A percentile compares a stretch with the other conserved stretches of the same genome.
Evolutionary conservation across 306 rosid genomes (phyloP).

Genomic region (Inga leiocalycina): DNA sequence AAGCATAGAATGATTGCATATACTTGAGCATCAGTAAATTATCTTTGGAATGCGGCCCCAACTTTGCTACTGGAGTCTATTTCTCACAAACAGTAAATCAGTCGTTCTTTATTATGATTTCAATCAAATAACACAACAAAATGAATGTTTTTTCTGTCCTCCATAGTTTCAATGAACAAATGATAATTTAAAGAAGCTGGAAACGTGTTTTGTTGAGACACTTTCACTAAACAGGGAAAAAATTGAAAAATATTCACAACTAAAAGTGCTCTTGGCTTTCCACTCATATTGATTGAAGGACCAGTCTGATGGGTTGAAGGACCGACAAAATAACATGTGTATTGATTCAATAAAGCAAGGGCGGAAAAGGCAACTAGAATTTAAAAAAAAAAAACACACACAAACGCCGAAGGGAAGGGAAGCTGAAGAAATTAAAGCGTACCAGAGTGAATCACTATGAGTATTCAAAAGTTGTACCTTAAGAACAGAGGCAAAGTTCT

Average conservation of each 20-base stretch:
- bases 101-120: not conserved
- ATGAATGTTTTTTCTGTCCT: not conserved
- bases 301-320: not conserved
- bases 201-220: not conserved
- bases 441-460: not conserved
- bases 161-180: not conserved
- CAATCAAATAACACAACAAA: not conserved
- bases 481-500: slow-evolving; percentile 84
- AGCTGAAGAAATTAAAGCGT: not conserved
- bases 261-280: not conserved
- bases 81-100: not conserved
- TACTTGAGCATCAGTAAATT: not conserved
- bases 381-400: too few species aligned
- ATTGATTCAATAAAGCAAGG: not conserved
- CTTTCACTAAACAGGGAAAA: not conserved
- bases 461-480: slow-evolving; percentile 47
- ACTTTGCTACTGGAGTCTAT: not conserved
- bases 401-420: not conserved
- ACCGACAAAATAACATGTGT: not conserved
- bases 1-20: not conserved
- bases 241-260: not conserved
- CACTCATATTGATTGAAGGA: not conserved
- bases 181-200: not conserved
- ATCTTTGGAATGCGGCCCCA: not conserved
- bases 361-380: not conserved